Conservation (phyloP, 139 green algal genomes). For the Chlamydomonas sphaeroides region DNA sequence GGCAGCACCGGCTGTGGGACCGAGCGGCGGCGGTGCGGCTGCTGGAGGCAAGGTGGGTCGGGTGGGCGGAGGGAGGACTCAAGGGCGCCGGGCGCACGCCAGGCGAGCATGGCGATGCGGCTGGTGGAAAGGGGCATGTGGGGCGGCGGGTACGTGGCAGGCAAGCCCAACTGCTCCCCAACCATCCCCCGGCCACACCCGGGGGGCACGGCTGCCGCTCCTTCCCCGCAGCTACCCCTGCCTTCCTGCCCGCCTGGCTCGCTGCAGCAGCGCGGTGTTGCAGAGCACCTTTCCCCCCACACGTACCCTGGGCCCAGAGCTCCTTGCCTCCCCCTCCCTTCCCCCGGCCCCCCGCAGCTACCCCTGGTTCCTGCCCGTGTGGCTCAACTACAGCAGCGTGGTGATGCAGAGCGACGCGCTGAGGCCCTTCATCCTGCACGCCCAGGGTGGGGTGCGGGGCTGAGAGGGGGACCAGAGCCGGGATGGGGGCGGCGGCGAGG, state of each 20-base stretch:
- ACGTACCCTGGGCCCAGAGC: neutral
- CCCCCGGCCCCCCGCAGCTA: constrained; percentile 26
- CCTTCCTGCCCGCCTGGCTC: no score
- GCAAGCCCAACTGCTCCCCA: no score
- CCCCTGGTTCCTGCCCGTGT: constrained; percentile 54
- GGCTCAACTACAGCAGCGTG: constrained; percentile 4
- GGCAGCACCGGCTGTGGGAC: constrained; percentile 52
- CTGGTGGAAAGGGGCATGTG: no score
- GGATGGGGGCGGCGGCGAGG: no score
- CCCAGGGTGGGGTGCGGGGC: constrained; percentile 44
- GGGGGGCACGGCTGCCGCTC: neutral
- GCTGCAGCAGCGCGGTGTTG: no score
- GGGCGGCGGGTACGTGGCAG: neutral
- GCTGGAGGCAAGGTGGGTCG: constrained; percentile 17
- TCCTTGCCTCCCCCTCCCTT: neutral
- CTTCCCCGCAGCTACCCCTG: neutral
- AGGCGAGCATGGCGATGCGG: no score
- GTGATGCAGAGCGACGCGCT: constrained; percentile 55
- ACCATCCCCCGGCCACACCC: no score
- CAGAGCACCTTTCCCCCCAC: no score
- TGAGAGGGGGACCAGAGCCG: no score
- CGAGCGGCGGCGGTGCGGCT: constrained; percentile 34
- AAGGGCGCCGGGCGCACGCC: no score
- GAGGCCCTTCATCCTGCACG: constrained; percentile 63
- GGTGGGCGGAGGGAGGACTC: neutral